Evolutionary conservation across 179 eudicot genomes (phyloP).

Genomic region (Spergularia azorica): DNA sequence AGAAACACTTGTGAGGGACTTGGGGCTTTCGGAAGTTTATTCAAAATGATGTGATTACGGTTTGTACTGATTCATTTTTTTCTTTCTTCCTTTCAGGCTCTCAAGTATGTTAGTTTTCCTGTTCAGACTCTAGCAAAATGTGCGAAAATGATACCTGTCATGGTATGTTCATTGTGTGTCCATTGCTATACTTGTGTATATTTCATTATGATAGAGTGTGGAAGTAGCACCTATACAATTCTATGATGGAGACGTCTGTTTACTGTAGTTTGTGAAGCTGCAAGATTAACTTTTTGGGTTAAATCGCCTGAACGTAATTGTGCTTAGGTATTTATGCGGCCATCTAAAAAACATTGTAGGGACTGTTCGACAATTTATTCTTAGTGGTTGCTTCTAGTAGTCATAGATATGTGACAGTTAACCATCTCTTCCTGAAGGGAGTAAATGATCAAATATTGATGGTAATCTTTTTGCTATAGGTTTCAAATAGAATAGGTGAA

Average conservation of each 20-base stretch:
- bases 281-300: not conserved
- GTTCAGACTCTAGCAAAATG: slow-evolving; percentile 97
- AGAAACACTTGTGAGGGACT: not conserved
- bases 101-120: slow-evolving; percentile 95
- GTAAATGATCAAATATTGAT: not conserved
- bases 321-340: not conserved
- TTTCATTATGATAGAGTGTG: too few species aligned
- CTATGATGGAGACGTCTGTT: too few species aligned
- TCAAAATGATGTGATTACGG: not conserved
- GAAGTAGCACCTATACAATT: too few species aligned
- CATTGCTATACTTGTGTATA: not conserved
- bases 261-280: slow-evolving; percentile 1
- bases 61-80: slow-evolving; percentile 16
- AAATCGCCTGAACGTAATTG: not conserved
- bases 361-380: not conserved
- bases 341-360: not conserved
- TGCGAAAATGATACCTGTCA: slow-evolving; percentile 98
- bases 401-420: not conserved
- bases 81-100: slow-evolving; percentile 53
- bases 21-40: slow-evolving; percentile 2
- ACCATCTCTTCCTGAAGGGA: not conserved
- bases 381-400: slow-evolving; percentile 5
- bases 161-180: slow-evolving; percentile 52
- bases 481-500: not conserved
- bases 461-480: not conserved